Conservation (phyloP, 768 basidiomycete genomes). For the Tulasnella sp. region DNA sequence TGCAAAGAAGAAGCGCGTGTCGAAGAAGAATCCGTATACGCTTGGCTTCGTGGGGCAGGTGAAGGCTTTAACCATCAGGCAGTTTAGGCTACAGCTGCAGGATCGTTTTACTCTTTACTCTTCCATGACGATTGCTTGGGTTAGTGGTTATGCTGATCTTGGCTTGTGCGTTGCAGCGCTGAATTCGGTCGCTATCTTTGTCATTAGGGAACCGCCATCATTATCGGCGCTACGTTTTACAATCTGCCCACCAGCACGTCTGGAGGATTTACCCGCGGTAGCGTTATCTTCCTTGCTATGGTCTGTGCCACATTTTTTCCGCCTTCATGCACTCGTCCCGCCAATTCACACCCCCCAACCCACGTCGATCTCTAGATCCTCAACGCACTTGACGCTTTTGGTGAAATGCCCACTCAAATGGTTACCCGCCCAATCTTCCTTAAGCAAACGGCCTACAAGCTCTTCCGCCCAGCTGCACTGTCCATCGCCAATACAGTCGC, state of each 20-base stretch:
- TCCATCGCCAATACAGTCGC: conserved; percentile 29
- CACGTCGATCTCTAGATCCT: conserved; percentile 36
- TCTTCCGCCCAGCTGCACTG: conserved; percentile 35
- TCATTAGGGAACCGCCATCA: conserved; percentile 43
- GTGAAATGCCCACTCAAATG: conserved; percentile 71
- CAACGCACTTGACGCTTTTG: conserved; percentile 60
- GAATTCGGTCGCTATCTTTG: background rate
- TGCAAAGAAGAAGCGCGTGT: conserved; percentile 70
- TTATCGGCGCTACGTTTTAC: conserved; percentile 66
- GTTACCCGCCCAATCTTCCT: conserved; percentile 56
- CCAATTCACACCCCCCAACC: too few relatives aligned
- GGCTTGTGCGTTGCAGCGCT: background rate
- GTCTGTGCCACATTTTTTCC: too few relatives aligned
- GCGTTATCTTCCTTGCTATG: conserved; percentile 56
- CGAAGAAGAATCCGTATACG: conserved; percentile 72
- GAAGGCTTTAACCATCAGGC: conserved; percentile 53
- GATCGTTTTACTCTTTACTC: conserved; percentile 61
- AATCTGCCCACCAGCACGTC: conserved; percentile 59
- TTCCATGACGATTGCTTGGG: conserved; percentile 49
- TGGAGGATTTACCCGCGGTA: conserved; percentile 81
- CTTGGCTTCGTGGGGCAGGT: conserved; percentile 70
- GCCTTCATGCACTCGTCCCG: too few relatives aligned
- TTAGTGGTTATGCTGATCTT: conserved; percentile 40
- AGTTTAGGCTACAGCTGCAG: conserved; percentile 64
- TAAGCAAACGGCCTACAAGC: conserved; percentile 33